Base-by-base conservation (phyloP, 306 rosid species). In the Acmispon strigosus region DNA sequence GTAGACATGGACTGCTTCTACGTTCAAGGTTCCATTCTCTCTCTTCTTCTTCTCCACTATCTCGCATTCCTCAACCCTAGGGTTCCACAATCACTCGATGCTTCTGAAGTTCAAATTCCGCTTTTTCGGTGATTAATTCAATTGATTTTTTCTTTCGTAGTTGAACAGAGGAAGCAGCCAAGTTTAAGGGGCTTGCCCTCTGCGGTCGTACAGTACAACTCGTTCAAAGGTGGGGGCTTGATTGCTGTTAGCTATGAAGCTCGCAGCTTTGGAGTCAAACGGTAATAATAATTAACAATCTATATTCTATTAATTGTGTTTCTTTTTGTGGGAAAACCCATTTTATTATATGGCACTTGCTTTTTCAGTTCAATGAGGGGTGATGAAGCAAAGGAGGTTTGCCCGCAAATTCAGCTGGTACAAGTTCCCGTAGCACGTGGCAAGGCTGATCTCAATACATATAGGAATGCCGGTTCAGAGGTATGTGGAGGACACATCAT, bases 211-310 rank as follows among this genome's bases (percentile, higher is more conserved):
- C 98, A 94, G 72, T 94, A 89, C 81, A 94, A 90, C 56, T 83
- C 96, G 47, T 90, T 87, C 78, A 89, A 94, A 81, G 98, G 98
- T 55, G 98, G 98, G 13, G 82, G 80, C 47, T 85, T 94, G 83
- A 90, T 94, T 80, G 98, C 98, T 67, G 98, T 94, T 17, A 85
- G 97, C 83, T 94, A 94, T 47, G 98, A 94, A 81, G 98, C 98
- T 73, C 97, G 96, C 48, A 76, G 69, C 17, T 82, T 7, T 44
- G 98, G 98, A 43, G 96, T 94, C 55, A 94, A 86, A 74, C 97
- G 97, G 98, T 93, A 81, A 51, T 17, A 9, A 29, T 3, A 22
- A 10, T 0, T 12, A 27, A 53, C 13, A 20, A 53, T 10, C 45
- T 2, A 12, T 34, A 9, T 60, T 37, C 10, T 32, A 11, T 16